Conservation (phyloP, 441 rosid genomes). For the Isatis lusitanica region DNA sequence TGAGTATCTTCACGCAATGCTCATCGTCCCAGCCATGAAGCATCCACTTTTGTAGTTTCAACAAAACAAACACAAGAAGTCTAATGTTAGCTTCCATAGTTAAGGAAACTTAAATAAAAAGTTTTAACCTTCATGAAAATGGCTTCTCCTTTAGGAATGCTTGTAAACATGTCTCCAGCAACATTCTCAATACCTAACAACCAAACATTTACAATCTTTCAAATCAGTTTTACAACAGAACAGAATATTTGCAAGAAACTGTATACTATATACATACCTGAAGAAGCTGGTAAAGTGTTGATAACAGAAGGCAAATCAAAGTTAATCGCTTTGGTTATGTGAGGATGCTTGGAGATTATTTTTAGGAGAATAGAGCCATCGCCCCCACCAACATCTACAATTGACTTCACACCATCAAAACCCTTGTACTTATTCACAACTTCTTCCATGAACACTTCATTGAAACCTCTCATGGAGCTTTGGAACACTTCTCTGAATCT, state of each 20-base stretch:
- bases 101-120: too few species aligned
- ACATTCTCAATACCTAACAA: slow-evolving; percentile 43
- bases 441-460: slow-evolving; percentile 36
- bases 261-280: slow-evolving; percentile 32
- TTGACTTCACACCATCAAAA: slow-evolving; percentile 38
- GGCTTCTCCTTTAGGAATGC: slow-evolving; percentile 49
- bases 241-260: background rate
- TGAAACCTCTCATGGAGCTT: slow-evolving; percentile 37
- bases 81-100: background rate
- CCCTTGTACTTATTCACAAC: slow-evolving; percentile 44
- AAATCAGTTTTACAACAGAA: background rate
- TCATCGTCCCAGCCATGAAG: slow-evolving; percentile 44
- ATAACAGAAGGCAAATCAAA: slow-evolving; percentile 46
- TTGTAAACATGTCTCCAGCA: slow-evolving; percentile 45
- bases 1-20: slow-evolving; percentile 45
- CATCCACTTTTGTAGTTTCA: slow-evolving; percentile 40
- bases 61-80: background rate
- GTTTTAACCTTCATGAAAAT: slow-evolving; percentile 55
- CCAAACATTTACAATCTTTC: background rate
- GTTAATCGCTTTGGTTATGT: slow-evolving; percentile 47
- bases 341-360: slow-evolving; percentile 48
- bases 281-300: slow-evolving; percentile 33
- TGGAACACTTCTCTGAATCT: slow-evolving; percentile 40
- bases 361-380: slow-evolving; percentile 46
- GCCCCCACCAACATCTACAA: slow-evolving; percentile 60